These are phyloP conservation scores for Russula lepida DNA, from an alignment of 768 basidiomycete genomes.

Conservation along the genomic window DNA sequence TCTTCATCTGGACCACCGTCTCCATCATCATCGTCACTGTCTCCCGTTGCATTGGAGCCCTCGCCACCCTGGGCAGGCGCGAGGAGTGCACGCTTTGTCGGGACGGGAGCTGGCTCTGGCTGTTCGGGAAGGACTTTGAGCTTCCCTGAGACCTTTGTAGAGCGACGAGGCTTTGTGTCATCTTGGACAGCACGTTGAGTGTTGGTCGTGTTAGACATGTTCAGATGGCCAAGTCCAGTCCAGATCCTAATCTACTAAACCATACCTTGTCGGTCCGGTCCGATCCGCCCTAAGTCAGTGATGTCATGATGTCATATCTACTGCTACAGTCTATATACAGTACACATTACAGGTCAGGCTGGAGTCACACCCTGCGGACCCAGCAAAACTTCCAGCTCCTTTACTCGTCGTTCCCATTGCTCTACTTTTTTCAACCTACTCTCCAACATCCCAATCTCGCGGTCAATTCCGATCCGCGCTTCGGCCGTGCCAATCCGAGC, in stretches of 20 bases:
- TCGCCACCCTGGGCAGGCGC: conserved; percentile 24
- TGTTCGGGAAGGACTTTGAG: conserved; percentile 85
- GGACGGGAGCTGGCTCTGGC: conserved; percentile 41
- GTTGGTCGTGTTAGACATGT: conserved; percentile 4
- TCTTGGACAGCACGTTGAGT: conserved; percentile 8
- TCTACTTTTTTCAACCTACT: conserved; percentile 60
- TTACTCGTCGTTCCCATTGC: conserved; percentile 61
- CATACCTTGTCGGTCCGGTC: background rate
- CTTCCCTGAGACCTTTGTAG: conserved; percentile 77
- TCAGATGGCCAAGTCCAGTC: background rate
- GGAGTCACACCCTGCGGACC: conserved; percentile 7
- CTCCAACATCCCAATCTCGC: conserved; percentile 65
- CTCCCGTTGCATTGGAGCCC: conserved; percentile 26
- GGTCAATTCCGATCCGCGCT: conserved; percentile 64
- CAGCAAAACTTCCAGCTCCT: conserved; percentile 53
- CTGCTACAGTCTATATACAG: background rate
- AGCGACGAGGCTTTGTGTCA: conserved; percentile 57
- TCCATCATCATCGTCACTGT: conserved; percentile 41
- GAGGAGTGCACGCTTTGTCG: conserved; percentile 20
- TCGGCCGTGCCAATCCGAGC: conserved; percentile 63
- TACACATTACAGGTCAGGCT: background rate
- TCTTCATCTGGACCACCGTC: conserved; percentile 63
- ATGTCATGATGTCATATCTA: background rate
- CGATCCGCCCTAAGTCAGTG: background rate
- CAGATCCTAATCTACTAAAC: too few species aligned